A percentile compares a stretch with the other conserved stretches of the same genome.
These are phyloP conservation scores for Fusarium irregulare DNA, from an alignment of 2,329 filamentous ascomycete species.

Conservation along the genomic window DNA sequence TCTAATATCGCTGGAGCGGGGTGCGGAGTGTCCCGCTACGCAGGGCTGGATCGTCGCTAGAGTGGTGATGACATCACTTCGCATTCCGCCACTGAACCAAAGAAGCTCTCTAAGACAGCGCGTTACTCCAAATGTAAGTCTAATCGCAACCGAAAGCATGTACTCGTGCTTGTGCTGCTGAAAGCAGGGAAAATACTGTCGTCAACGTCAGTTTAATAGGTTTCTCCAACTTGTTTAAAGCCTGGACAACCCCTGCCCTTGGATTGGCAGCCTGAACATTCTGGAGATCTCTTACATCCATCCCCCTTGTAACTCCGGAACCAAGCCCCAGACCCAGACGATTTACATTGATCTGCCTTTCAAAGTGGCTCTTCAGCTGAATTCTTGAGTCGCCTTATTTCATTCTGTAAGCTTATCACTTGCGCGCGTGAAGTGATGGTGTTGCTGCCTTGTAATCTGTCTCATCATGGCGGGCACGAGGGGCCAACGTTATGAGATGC, in stretches of 20 bases:
- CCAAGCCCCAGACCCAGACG: conserved; percentile 20
- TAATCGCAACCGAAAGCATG: conserved; percentile 20
- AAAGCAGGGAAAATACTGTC: conserved; percentile 42
- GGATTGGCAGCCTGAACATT: conserved; percentile 5
- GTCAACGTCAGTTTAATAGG: conserved; percentile 42
- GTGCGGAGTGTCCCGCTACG: conserved; percentile 33
- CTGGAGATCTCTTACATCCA: conserved; percentile 25
- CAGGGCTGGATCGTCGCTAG: conserved; percentile 30
- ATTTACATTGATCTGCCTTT: conserved; percentile 24
- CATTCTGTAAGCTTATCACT: conserved; percentile 27
- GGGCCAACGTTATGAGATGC: neutral
- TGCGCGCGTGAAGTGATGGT: neutral
- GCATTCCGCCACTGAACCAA: conserved; percentile 45
- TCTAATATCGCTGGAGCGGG: conserved; percentile 27
- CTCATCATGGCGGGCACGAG: neutral
- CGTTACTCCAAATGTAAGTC: conserved; percentile 29
- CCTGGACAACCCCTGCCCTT: conserved; percentile 38
- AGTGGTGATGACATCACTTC: conserved; percentile 51
- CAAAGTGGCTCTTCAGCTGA: conserved; percentile 25
- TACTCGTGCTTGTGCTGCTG: conserved; percentile 9
- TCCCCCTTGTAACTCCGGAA: conserved; percentile 28
- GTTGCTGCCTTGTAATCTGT: neutral
- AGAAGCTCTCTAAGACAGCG: conserved; percentile 14
- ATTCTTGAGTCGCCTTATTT: conserved; percentile 16
- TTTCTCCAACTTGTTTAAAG: conserved; percentile 39